Conservation (phyloP, 2,329 filamentous ascomycete genomes). For the Gnomoniopsis sp. region DNA sequence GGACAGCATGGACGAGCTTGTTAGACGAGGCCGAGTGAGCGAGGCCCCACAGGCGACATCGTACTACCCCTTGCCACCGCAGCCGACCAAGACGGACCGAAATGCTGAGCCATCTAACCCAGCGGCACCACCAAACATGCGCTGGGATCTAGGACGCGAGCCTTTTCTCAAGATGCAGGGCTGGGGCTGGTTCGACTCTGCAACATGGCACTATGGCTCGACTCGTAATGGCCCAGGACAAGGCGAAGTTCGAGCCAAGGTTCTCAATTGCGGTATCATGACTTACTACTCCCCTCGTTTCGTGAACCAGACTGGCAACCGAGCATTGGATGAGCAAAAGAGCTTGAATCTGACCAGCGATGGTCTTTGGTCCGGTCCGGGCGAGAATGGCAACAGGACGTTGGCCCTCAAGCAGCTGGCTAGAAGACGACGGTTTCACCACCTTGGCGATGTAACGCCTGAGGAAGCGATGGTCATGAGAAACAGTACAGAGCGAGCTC, state of each 20-base stretch:
- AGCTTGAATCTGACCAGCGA: conserved; percentile 38
- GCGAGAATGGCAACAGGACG: conserved; percentile 22
- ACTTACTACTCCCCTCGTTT: conserved; percentile 42
- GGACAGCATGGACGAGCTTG: background rate
- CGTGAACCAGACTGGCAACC: conserved; percentile 26
- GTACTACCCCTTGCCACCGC: conserved; percentile 34
- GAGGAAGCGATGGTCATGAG: conserved; percentile 33
- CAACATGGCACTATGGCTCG: conserved; percentile 39
- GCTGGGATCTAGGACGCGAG: conserved; percentile 27
- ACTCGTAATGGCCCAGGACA: conserved; percentile 33
- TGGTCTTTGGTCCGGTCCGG: conserved; percentile 34
- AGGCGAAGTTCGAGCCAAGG: conserved; percentile 39
- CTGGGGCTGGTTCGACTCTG: conserved; percentile 44
- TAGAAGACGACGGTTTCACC: conserved; percentile 34
- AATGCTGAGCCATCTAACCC: conserved; percentile 31
- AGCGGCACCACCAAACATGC: conserved; percentile 36
- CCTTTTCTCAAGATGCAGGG: conserved; percentile 37
- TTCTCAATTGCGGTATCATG: conserved; percentile 39
- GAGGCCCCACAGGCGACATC: conserved; percentile 20
- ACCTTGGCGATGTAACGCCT: conserved; percentile 28
- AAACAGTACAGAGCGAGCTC: conserved; percentile 26
- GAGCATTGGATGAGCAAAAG: conserved; percentile 30
- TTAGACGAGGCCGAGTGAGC: background rate
- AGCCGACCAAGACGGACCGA: conserved; percentile 33
- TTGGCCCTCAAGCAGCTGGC: conserved; percentile 31